These are phyloP conservation scores for Nasturtium officinale DNA, from an alignment of 345 rosid genomes.

Conservation along the genomic window DNA sequence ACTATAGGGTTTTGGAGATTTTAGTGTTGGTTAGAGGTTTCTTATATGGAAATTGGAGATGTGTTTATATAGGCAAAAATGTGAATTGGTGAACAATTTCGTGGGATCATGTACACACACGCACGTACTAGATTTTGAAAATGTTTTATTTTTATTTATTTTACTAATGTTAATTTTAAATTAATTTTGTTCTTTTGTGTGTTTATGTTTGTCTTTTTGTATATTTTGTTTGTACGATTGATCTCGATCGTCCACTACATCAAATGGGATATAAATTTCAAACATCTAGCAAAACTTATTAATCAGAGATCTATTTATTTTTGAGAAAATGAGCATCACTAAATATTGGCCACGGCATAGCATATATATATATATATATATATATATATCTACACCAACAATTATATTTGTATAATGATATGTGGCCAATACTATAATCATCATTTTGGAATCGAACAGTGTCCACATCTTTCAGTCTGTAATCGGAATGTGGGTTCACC, in stretches of 20 bases:
- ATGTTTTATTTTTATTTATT: neutral
- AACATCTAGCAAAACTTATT: slow-evolving; percentile 3
- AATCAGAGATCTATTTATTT: neutral
- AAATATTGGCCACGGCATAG: no score
- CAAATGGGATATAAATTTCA: neutral
- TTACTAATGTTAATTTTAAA: neutral
- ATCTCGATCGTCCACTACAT: slow-evolving; percentile 9
- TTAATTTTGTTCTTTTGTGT: slow-evolving; percentile 20
- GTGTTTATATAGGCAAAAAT: slow-evolving; percentile 29
- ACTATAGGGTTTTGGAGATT: neutral
- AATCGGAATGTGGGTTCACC: no score
- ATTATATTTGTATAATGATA: no score
- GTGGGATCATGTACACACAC: slow-evolving; percentile 35
- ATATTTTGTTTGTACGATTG: neutral
- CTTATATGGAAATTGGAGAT: slow-evolving; percentile 6
- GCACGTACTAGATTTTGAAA: slow-evolving; percentile 31
- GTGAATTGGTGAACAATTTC: slow-evolving; percentile 29
- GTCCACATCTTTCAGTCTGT: no score
- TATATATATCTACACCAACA: no score
- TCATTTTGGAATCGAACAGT: no score
- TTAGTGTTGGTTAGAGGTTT: slow-evolving; percentile 8
- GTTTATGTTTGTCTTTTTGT: slow-evolving; percentile 4
- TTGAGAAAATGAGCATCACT: no score
- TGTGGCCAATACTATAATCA: no score
- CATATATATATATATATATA: no score